phyloP scores from a whole-genome alignment of 1,284 basidiomycete species.

The Malassezia sp. region DNA sequence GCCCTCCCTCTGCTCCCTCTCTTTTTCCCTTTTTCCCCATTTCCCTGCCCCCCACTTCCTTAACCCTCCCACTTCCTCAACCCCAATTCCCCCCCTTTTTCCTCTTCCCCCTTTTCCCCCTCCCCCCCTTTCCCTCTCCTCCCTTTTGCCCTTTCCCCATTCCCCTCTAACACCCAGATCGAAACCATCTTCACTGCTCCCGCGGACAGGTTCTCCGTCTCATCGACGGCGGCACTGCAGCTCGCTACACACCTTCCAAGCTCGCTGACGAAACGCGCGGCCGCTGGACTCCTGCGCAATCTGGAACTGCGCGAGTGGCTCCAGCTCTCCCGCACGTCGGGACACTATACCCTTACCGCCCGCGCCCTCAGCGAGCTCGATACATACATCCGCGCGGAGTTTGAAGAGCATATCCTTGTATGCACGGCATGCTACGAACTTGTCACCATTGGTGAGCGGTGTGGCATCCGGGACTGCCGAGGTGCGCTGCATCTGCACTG shows the following conservation, averaged over 20 bases:
- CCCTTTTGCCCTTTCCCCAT: too few species aligned
- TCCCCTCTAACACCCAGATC: slow-evolving; percentile 1
- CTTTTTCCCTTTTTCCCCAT: too few species aligned
- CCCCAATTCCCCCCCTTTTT: too few species aligned
- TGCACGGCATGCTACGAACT: slow-evolving; percentile 12
- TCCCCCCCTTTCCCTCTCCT: too few species aligned
- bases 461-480: slow-evolving; percentile 4
- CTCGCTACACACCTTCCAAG: slow-evolving; percentile 5
- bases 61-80: too few species aligned
- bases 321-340: background rate
- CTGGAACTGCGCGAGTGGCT: slow-evolving; percentile 13
- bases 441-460: slow-evolving; percentile 13
- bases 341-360: slow-evolving; percentile 7
- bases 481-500: slow-evolving; percentile 11
- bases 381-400: slow-evolving; percentile 11
- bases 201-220: background rate
- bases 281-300: slow-evolving; percentile 10
- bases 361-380: slow-evolving; percentile 15
- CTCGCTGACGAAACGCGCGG: slow-evolving; percentile 14
- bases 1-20: too few species aligned
- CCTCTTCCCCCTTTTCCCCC: too few species aligned
- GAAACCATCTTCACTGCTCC: slow-evolving; percentile 2
- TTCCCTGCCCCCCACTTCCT: too few species aligned
- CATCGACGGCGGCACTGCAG: slow-evolving; percentile 13
- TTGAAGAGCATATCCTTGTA: slow-evolving; percentile 8